Evolutionary conservation across 495 filamentous ascomycete species (phyloP), one percentile per base, ranked within the genome.

Genomic region (Terfezia claveryi): DNA sequence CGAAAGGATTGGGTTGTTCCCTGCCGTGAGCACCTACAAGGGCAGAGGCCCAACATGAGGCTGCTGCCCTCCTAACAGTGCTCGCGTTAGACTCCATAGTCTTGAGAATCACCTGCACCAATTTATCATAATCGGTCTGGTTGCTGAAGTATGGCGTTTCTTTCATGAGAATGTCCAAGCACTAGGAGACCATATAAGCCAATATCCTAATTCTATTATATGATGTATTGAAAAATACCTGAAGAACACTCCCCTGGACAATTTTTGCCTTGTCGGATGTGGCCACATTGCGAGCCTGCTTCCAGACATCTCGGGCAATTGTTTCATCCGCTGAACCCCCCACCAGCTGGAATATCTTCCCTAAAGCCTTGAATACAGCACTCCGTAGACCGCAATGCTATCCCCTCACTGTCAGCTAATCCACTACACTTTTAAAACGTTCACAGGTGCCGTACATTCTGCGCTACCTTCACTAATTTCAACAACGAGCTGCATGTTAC

Each of bases 241-340:
- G 63, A 51, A 66, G 37, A 17, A 63, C 85, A 55, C 78, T 77
- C 11, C 82, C 75, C 64, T 96, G 80, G 23, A 85, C 87, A 49
- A 92, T 73, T 6, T 79, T 75, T 10, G 87, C 80, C 65, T 88
- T 95, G 65, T 96, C 91, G 46, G 74, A 72, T 1, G 80, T 75
- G 10, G 84, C 82, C 55, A 80, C 76, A 67, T 76, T 82, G 50
- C 91, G 76, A 23, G 83, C 81, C 62, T 85, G 82, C 67, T 94
- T 99, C 91, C 88, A 96, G 32, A 87, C 78, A 64, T 95, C 89
- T 60, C 86, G 78, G 10, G 82, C 83, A n/a, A 84, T 74, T 54
- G 68, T 71, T 66, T 99, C 91, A 59, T 99, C 91, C 55, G 87
- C 69, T 59, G 85, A 86, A 2, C 74, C 71, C 23, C 74, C 75